Conservation (phyloP, 2,329 filamentous ascomycete species). For the Laburnicola sp. region DNA sequence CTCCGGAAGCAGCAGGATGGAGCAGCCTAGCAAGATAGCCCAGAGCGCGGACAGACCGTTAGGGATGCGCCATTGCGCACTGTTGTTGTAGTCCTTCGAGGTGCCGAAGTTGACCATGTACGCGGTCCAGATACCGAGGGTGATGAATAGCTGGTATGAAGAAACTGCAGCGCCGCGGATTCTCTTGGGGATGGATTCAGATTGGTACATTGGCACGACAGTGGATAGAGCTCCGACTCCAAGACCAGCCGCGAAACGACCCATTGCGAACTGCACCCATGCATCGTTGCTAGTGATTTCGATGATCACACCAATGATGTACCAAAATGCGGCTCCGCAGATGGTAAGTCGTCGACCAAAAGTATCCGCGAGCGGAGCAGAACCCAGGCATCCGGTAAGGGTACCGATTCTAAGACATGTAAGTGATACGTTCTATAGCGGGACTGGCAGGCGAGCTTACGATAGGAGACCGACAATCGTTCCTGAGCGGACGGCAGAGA, state of each 20-base stretch:
- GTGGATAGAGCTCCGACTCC: slow-evolving; percentile 67
- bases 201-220: slow-evolving; percentile 63
- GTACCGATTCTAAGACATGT: slow-evolving; percentile 59
- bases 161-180: slow-evolving; percentile 65
- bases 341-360: slow-evolving; percentile 66
- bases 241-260: slow-evolving; percentile 64
- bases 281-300: slow-evolving; percentile 62
- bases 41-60: slow-evolving; percentile 61
- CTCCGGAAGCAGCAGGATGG: slow-evolving; percentile 59
- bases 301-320: slow-evolving; percentile 65
- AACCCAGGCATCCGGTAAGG: slow-evolving; percentile 68
- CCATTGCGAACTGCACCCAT: slow-evolving; percentile 67
- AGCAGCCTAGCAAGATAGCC: slow-evolving; percentile 55
- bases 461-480: slow-evolving; percentile 48
- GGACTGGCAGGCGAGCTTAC: slow-evolving; percentile 22
- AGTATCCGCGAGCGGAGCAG: slow-evolving; percentile 62
- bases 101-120: slow-evolving; percentile 62
- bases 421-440: slow-evolving; percentile 1
- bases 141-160: slow-evolving; percentile 69
- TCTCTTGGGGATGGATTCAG: slow-evolving; percentile 64
- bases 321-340: slow-evolving; percentile 63
- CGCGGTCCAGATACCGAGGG: slow-evolving; percentile 63
- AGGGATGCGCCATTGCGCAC: slow-evolving; percentile 64
- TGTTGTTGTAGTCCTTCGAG: slow-evolving; percentile 45
- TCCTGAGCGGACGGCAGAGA: slow-evolving; percentile 34